These are phyloP conservation scores for Suillus tomentosus DNA, from an alignment of 768 basidiomycete species.

Conservation along the genomic window DNA sequence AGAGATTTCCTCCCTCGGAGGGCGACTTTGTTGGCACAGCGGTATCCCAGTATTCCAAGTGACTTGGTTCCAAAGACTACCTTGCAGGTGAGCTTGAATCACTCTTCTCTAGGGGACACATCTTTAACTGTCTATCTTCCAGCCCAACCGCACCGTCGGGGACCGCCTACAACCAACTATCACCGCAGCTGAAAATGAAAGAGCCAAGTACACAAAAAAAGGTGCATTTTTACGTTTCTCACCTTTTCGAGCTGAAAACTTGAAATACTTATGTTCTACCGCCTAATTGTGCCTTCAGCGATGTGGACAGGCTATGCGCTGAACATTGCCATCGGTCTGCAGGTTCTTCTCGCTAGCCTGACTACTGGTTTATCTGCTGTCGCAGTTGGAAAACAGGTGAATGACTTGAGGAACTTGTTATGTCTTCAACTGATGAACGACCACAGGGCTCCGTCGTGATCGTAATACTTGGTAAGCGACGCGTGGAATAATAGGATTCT, in stretches of 20 bases:
- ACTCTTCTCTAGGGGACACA: background rate
- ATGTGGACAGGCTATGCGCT: constrained; percentile 15
- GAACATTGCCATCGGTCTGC: constrained; percentile 29
- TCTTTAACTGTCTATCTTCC: background rate
- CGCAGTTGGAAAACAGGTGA: constrained; percentile 21
- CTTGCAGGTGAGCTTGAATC: background rate
- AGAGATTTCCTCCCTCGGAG: background rate
- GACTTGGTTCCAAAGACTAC: constrained; percentile 3
- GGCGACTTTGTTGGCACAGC: background rate
- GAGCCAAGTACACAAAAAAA: constrained; percentile 44
- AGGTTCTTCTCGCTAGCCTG: constrained; percentile 31
- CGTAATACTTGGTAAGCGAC: constrained; percentile 28
- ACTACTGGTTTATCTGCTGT: constrained; percentile 29
- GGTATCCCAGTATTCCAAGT: background rate
- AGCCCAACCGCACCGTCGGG: constrained; percentile 32
- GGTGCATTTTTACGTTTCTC: constrained; percentile 25
- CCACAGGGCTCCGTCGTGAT: constrained; percentile 31
- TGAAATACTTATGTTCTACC: background rate
- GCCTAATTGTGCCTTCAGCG: constrained; percentile 15
- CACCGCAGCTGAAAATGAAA: constrained; percentile 42
- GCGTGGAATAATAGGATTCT: background rate
- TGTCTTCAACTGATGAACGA: background rate
- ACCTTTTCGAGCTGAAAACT: background rate
- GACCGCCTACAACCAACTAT: constrained; percentile 56
- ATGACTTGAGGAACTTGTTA: constrained; percentile 1